Percentiles rank a stretch among this genome's conserved stretches.
Evolutionary conservation across 2,329 filamentous ascomycete species (phyloP).

Genomic region (Clathrospora elynae): DNA sequence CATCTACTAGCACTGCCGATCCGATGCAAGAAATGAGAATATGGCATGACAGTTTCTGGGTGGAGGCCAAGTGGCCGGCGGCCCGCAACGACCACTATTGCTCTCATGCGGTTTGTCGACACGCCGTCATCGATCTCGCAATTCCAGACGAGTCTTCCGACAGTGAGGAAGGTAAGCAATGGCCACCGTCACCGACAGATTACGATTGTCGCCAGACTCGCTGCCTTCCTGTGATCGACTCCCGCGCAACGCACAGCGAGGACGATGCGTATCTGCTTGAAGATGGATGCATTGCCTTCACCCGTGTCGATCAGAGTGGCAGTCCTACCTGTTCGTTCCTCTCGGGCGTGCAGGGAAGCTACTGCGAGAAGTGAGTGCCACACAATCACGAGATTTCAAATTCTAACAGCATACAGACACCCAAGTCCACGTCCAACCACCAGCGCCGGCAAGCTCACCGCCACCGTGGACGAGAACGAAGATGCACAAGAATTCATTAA

Average conservation of each 20-base stretch:
- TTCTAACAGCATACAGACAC: no score
- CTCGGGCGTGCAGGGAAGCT: not conserved
- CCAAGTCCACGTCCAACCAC: no score
- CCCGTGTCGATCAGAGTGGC: not conserved
- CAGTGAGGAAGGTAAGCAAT: not conserved
- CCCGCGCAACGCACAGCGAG: not conserved
- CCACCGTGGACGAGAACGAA: no score
- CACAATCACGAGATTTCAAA: no score
- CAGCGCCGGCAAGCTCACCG: no score
- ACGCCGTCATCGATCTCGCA: not conserved
- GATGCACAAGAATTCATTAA: no score
- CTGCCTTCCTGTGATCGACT: not conserved
- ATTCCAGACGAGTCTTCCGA: not conserved
- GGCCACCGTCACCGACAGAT: no score
- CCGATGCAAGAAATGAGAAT: no score
- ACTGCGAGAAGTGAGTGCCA: not conserved
- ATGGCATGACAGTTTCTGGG: no score
- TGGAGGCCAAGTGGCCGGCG: conserved; percentile 1
- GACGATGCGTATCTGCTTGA: not conserved
- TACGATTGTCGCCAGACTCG: no score
- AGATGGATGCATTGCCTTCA: not conserved
- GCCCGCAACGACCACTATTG: conserved; percentile 6
- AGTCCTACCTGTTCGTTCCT: not conserved
- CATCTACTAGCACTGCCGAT: no score
- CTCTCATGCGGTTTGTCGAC: not conserved